Evolutionary conservation across 768 basidiomycete species (phyloP).

Genomic region (Pisolithus albus): DNA sequence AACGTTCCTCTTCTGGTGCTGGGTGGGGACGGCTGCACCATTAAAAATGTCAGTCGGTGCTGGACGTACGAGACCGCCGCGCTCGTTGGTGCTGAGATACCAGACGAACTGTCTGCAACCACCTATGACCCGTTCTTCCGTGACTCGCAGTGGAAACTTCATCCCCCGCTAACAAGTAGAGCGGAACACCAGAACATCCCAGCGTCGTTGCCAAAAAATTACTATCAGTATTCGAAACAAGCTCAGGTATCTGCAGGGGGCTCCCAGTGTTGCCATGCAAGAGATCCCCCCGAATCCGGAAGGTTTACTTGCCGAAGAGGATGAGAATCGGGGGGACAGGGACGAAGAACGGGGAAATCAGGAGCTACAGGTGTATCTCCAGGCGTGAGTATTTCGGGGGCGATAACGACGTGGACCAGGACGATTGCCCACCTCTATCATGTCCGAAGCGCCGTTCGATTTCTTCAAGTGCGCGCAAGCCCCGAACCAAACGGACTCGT

Average conservation of each 20-base stretch:
- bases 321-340: conserved; percentile 57
- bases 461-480: conserved; percentile 8
- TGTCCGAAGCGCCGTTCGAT: conserved; percentile 11
- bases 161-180: conserved; percentile 84
- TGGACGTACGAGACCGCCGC: conserved; percentile 99
- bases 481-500: conserved; percentile 23
- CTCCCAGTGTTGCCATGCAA: conserved; percentile 92
- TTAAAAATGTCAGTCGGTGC: conserved; percentile 95
- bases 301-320: conserved; percentile 68
- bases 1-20: conserved; percentile 88
- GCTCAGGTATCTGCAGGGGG: conserved; percentile 85
- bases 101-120: conserved; percentile 81
- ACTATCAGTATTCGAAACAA: conserved; percentile 79
- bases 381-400: conserved; percentile 71
- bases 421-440: conserved; percentile 29
- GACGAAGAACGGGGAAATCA: conserved; percentile 56
- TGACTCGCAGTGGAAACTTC: conserved; percentile 86
- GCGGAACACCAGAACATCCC: conserved; percentile 91
- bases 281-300: conserved; percentile 91
- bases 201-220: conserved; percentile 77
- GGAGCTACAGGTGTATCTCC: conserved; percentile 45
- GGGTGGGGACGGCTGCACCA: conserved; percentile 95
- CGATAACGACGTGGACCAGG: conserved; percentile 58
- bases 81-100: conserved; percentile 73
- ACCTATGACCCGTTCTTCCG: conserved; percentile 91